phyloP scores from a whole-genome alignment of 176 grass and related monocot species.

The Raddia distichophylla region DNA sequence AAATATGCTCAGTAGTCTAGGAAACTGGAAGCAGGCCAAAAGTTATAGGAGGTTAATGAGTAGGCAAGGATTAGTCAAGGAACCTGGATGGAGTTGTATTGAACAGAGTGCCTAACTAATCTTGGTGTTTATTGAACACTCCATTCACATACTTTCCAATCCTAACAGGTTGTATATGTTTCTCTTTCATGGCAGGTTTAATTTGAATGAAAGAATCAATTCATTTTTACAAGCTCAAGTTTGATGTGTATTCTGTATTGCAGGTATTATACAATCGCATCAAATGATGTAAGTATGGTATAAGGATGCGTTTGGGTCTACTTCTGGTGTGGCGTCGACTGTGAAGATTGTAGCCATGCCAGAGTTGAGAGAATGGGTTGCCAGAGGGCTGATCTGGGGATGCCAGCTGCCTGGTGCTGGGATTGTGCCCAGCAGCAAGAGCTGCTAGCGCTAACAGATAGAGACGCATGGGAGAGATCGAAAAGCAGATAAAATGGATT shows the following conservation, averaged over 20 bases:
- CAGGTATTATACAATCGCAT: background rate
- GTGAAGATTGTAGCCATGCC: too few species aligned
- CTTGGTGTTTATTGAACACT: background rate
- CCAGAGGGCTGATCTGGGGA: too few species aligned
- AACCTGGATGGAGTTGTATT: conserved; percentile 68
- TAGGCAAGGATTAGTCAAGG: conserved; percentile 59
- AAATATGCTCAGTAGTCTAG: conserved; percentile 58
- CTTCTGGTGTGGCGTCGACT: background rate
- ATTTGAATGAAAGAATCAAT: conserved; percentile 20
- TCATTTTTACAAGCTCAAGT: conserved; percentile 11
- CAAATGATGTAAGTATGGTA: background rate
- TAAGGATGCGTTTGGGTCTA: background rate
- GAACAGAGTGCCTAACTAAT: conserved; percentile 39
- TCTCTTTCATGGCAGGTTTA: background rate
- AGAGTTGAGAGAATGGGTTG: too few species aligned
- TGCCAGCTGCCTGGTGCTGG: too few species aligned
- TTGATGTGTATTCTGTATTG: background rate
- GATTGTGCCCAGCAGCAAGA: too few species aligned
- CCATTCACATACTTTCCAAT: background rate
- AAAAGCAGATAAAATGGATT: too few species aligned
- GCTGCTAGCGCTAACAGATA: too few species aligned
- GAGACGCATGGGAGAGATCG: too few species aligned
- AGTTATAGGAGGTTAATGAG: conserved; percentile 51
- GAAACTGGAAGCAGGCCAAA: conserved; percentile 64
- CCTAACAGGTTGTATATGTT: conserved; percentile 1